phyloP scores from a whole-genome alignment of 2,329 filamentous ascomycete genomes.

The Diplocarpon rosae region DNA sequence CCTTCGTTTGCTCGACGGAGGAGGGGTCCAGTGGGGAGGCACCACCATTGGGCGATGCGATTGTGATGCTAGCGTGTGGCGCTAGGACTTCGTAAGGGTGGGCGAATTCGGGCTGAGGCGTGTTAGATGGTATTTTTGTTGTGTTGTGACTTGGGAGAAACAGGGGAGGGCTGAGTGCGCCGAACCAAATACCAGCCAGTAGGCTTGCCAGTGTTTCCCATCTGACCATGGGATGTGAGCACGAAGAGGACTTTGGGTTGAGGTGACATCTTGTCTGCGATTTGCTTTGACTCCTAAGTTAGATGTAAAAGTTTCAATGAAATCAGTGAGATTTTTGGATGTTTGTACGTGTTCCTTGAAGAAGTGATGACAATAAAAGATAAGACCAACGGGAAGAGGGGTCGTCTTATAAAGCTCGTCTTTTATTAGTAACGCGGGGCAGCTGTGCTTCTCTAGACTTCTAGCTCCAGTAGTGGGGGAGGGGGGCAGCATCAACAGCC shows the following conservation, averaged over 20 bases:
- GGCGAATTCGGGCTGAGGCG: constrained; percentile 36
- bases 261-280: constrained; percentile 23
- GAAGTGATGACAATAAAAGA: no score
- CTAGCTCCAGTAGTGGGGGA: not conserved
- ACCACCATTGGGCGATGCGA: constrained; percentile 35
- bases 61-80: constrained; percentile 30
- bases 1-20: constrained; percentile 33
- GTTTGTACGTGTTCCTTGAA: no score
- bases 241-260: constrained; percentile 44
- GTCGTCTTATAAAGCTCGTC: no score
- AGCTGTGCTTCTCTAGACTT: not conserved
- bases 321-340: no score
- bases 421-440: no score
- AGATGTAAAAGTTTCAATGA: not conserved
- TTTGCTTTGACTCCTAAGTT: not conserved
- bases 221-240: constrained; percentile 33
- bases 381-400: no score
- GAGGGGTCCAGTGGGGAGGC: constrained; percentile 34
- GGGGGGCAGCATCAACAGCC: not conserved
- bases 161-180: not conserved
- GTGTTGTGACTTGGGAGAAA: not conserved
- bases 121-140: constrained; percentile 5
- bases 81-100: constrained; percentile 36
- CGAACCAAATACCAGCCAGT: constrained; percentile 43
- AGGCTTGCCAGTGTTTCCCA: constrained; percentile 29